Percentiles rank a stretch among this genome's conserved stretches.
Evolutionary conservation across 2,329 filamentous ascomycete species (phyloP).

Genomic region (Lasiodiplodia hormozganensis): DNA sequence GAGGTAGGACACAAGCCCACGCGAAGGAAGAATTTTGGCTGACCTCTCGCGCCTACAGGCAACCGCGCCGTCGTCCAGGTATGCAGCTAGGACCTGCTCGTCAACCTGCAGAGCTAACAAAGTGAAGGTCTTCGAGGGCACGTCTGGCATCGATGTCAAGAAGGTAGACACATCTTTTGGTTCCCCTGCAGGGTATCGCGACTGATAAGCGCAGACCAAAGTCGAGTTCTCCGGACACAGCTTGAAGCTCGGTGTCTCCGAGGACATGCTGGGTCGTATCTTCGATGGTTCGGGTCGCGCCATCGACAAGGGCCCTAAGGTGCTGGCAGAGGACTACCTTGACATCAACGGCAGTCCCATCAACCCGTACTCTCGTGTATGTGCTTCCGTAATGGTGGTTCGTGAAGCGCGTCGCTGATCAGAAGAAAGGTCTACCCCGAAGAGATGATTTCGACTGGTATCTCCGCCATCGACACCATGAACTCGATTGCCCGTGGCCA

Average conservation of each 20-base stretch:
- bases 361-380: conserved; percentile 95
- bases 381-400: conserved; percentile 42
- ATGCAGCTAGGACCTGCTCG: conserved; percentile 37
- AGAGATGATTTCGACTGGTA: conserved; percentile 99
- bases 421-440: conserved; percentile 84
- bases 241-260: conserved; percentile 97
- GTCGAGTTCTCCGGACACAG: conserved; percentile 97
- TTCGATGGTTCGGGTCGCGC: conserved; percentile 98
- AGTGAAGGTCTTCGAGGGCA: conserved; percentile 91
- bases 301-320: conserved; percentile 99
- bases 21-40: not conserved
- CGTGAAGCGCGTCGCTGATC: conserved; percentile 32
- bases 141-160: conserved; percentile 96
- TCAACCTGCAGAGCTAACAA: conserved; percentile 13
- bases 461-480: conserved; percentile 99
- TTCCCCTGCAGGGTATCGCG: conserved; percentile 36
- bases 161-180: conserved; percentile 62
- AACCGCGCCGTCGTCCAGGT: conserved; percentile 95
- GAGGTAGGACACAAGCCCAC: conserved; percentile 67
- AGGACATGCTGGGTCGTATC: conserved; percentile 99
- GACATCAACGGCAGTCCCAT: conserved; percentile 99
- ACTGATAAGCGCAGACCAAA: conserved; percentile 70
- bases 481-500: conserved; percentile 91
- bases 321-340: conserved; percentile 95
- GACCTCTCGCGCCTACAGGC: conserved; percentile 59